phyloP scores from a whole-genome alignment of 75 land plant species.

The Chamaecyparis obtusa region DNA sequence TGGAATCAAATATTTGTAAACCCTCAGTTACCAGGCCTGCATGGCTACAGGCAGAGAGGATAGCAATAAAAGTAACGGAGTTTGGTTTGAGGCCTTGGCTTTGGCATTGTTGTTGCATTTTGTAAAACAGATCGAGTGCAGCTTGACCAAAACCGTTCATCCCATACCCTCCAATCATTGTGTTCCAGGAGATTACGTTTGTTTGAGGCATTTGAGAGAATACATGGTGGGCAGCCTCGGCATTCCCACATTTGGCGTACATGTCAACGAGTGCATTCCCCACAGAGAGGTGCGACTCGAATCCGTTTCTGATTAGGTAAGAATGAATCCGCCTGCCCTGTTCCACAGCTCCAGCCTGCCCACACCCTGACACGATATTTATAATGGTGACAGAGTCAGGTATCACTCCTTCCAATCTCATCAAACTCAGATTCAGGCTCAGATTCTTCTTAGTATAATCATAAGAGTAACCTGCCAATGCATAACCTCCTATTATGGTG shows the following conservation, averaged over 20 bases:
- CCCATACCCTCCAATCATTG: slow-evolving; percentile 51
- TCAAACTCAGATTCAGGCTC: slow-evolving; percentile 29
- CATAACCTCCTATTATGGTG: slow-evolving; percentile 19
- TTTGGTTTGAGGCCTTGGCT: slow-evolving; percentile 13
- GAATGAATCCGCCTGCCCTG: slow-evolving; percentile 52
- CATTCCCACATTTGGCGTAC: slow-evolving; percentile 77
- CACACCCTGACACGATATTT: slow-evolving; percentile 55
- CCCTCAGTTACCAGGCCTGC: slow-evolving; percentile 15
- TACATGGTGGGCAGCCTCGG: slow-evolving; percentile 34
- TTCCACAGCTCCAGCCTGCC: slow-evolving; percentile 30
- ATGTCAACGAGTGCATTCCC: slow-evolving; percentile 63
- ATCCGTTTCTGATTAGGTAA: slow-evolving; percentile 40
- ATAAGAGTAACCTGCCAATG: slow-evolving; percentile 10
- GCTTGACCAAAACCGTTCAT: slow-evolving; percentile 16
- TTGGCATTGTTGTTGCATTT: slow-evolving; percentile 7
- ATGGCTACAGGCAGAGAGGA: slow-evolving; percentile 12
- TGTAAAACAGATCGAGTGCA: slow-evolving; percentile 7
- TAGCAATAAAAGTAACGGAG: slow-evolving; percentile 8
- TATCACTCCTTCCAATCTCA: slow-evolving; percentile 24
- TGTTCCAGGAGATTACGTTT: slow-evolving; percentile 74
- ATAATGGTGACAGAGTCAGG: slow-evolving; percentile 38
- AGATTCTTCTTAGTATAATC: slow-evolving; percentile 28
- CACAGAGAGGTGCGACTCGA: slow-evolving; percentile 26
- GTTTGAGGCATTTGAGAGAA: slow-evolving; percentile 39
- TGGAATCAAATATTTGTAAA: background rate